Evolutionary conservation across 179 eudicot genomes (phyloP), one percentile per base, ranked within the genome.

Genomic region (Spinacia oleracea): DNA sequence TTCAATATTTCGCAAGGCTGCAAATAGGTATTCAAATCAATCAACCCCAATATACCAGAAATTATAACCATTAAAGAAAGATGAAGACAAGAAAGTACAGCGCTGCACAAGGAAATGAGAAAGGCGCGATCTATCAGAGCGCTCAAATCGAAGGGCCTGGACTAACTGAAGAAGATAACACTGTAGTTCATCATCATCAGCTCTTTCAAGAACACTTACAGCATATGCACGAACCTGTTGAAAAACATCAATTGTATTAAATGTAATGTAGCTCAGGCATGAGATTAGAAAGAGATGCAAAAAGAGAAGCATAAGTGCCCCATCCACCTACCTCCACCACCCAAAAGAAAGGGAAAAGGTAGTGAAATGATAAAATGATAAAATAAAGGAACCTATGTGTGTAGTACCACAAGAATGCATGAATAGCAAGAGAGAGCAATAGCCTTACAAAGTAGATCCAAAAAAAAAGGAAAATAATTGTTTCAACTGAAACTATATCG

Each of bases 81-180:
- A 43, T 34, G 12, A 38, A 50, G 75, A 34, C 18, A 72, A 53
- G 42, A 80, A 29, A 65, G 74, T 91, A 96, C 99, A 93, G 73
- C 99, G 95, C 74, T 93, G 88, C 83, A 96, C 97, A 81, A 96
- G 98, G 78, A 96, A 96, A 60, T 93, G 88, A 83, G 97, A 89
- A 77, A 96, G 97, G 80, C 92, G 88, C 62, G 99, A 96, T 87
- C 92, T 92, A 80, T 96, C 99, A 59, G 98, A 89, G 77, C 98
- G 93, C 90, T 96, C 99, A 81, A 96, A 96, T 46, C 99, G 97
- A 74, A 96, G 98, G 82, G 99, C 99, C 84, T 96, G 99, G 80
- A 96, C 99, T 83, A 96, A 88, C 84, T 96, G 99, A 83, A 96
- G 98, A 74, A 96, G 91, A 84, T 96, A 96, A 83, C 99, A 96